Conservation (phyloP, 352 stramenopile genomes). For the Globisporangium okanoganense region DNA sequence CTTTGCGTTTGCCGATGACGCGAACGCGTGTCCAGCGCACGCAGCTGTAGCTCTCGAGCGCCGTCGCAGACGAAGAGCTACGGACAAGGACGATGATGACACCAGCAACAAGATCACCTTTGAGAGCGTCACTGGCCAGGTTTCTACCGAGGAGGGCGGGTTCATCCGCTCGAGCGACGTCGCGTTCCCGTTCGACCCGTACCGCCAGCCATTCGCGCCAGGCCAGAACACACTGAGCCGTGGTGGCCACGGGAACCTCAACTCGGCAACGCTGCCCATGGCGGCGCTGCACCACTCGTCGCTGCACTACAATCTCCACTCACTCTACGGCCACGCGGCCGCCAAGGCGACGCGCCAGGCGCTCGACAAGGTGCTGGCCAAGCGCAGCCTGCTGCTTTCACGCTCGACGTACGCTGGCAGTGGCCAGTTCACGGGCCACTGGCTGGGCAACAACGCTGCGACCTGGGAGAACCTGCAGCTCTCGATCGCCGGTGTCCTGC, state of each 20-base stretch:
- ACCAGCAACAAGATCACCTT: not conserved
- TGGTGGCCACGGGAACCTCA: constrained; percentile 64
- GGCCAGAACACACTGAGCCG: constrained; percentile 37
- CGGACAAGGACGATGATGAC: not conserved
- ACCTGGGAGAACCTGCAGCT: constrained; percentile 81
- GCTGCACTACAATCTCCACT: constrained; percentile 87
- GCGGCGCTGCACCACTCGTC: constrained; percentile 58
- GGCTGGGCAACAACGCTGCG: constrained; percentile 42
- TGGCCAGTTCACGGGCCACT: constrained; percentile 62
- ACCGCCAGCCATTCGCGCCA: constrained; percentile 70
- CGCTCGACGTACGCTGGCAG: constrained; percentile 65
- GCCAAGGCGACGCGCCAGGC: constrained; percentile 43
- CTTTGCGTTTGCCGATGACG: constrained; percentile 28
- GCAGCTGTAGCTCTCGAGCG: not conserved
- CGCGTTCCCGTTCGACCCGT: constrained; percentile 79
- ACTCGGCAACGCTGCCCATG: constrained; percentile 75
- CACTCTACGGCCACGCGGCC: constrained; percentile 73
- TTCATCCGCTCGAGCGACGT: constrained; percentile 73
- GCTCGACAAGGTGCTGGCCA: constrained; percentile 43
- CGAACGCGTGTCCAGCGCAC: constrained; percentile 27
- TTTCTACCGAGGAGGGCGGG: not conserved
- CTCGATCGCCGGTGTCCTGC: constrained; percentile 62
- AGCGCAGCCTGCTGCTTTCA: constrained; percentile 65
- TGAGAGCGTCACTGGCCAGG: not conserved
- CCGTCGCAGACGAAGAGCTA: no score